Evolutionary conservation across 371 early-diverging fungal species (phyloP).

Genomic region (Coemansia sp.): DNA sequence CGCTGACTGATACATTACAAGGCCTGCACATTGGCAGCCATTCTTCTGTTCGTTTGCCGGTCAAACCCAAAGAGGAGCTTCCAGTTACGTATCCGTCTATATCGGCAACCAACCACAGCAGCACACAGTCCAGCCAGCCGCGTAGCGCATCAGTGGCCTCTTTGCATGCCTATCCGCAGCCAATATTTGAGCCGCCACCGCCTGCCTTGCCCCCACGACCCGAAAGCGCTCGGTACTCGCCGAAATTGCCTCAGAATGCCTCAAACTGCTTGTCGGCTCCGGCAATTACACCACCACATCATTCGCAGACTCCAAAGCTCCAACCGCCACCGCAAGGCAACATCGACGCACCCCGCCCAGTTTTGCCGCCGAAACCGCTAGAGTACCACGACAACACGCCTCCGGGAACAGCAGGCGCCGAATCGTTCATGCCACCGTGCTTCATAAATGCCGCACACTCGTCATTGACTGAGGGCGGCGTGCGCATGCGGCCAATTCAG

Average conservation of each 20-base stretch:
- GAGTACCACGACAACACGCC: slow-evolving; percentile 23
- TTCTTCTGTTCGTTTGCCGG: neutral
- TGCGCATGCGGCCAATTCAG: slow-evolving; percentile 64
- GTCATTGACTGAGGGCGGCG: slow-evolving; percentile 59
- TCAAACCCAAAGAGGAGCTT: neutral
- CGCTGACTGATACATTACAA: slow-evolving; percentile 25
- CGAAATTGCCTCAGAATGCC: neutral
- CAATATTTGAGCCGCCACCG: neutral
- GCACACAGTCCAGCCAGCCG: neutral
- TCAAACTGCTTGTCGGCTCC: neutral
- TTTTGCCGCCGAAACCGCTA: slow-evolving; percentile 52
- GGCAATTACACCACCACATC: neutral
- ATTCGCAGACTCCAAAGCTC: slow-evolving; percentile 1
- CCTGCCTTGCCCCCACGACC: slow-evolving; percentile 8
- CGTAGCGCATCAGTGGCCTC: neutral
- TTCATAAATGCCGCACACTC: slow-evolving; percentile 19
- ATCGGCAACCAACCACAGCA: neutral
- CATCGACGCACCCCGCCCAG: slow-evolving; percentile 7
- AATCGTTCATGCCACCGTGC: slow-evolving; percentile 26
- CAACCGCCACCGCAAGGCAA: slow-evolving; percentile 5
- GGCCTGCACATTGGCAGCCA: slow-evolving; percentile 3
- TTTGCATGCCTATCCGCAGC: slow-evolving; percentile 1
- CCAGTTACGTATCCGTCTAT: slow-evolving; percentile 24
- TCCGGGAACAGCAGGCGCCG: neutral
- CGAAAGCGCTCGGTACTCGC: neutral